phyloP scores from a whole-genome alignment of 2,329 filamentous ascomycete species.

The Aciculosporium take region DNA sequence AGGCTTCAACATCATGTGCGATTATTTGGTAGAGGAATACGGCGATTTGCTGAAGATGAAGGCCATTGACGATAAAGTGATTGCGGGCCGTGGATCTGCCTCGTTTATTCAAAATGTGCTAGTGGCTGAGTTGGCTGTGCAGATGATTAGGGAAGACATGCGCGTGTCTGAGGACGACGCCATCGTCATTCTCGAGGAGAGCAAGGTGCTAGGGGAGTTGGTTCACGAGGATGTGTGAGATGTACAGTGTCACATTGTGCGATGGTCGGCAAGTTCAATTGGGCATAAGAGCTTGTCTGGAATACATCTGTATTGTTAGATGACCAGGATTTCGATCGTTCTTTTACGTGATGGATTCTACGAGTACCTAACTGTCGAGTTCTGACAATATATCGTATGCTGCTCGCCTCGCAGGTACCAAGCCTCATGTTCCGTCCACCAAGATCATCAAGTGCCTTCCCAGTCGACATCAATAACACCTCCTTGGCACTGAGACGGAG shows the following conservation, averaged over 20 bases:
- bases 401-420: constrained; percentile 22
- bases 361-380: background rate
- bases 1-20: constrained; percentile 58
- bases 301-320: background rate
- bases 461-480: constrained; percentile 20
- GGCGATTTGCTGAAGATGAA: constrained; percentile 44
- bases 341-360: background rate
- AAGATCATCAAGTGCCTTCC: constrained; percentile 16
- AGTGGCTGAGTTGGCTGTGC: constrained; percentile 53
- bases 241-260: background rate
- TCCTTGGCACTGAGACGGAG: constrained; percentile 15
- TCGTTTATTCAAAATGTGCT: constrained; percentile 61
- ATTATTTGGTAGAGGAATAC: constrained; percentile 49
- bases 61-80: constrained; percentile 48
- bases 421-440: constrained; percentile 15
- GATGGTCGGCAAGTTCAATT: background rate
- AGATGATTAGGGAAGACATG: constrained; percentile 44
- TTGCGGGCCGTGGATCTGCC: constrained; percentile 51
- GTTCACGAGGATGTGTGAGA: constrained; percentile 43
- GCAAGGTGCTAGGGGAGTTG: constrained; percentile 51
- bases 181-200: constrained; percentile 47
- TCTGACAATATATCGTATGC: background rate
- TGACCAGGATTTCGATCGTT: background rate
- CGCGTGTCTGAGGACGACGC: constrained; percentile 27
- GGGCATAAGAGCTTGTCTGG: background rate